A percentile compares a stretch with the other conserved stretches of the same genome.
phyloP scores from a whole-genome alignment of 2,329 filamentous ascomycete genomes.

The Cordyceps tenuipes region DNA sequence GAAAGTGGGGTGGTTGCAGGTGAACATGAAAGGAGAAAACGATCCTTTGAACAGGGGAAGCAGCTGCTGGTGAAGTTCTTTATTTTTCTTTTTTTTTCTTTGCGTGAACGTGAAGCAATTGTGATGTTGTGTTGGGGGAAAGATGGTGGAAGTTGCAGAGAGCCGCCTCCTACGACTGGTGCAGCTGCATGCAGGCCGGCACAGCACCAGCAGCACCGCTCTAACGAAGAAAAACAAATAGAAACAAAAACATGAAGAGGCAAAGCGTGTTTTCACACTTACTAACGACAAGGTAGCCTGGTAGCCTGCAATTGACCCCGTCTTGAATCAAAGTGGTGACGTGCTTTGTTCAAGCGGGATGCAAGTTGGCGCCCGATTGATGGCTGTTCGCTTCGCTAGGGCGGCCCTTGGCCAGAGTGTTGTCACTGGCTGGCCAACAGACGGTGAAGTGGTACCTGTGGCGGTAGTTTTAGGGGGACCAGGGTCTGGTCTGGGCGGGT shows the following conservation, averaged over 20 bases:
- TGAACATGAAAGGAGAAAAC: background rate
- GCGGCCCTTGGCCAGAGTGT: background rate
- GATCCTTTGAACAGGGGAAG: background rate
- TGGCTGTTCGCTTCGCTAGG: background rate
- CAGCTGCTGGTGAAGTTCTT: background rate
- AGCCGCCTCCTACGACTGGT: background rate
- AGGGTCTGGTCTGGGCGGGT: background rate
- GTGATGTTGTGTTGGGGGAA: background rate
- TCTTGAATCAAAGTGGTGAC: background rate
- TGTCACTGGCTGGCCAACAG: background rate
- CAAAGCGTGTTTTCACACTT: background rate
- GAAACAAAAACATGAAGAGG: background rate
- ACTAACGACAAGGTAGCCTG: background rate
- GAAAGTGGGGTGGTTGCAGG: slow-evolving; percentile 3
- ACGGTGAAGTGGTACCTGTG: background rate
- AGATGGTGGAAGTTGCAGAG: background rate
- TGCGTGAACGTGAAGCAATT: background rate
- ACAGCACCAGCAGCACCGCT: background rate
- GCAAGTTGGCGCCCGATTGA: background rate
- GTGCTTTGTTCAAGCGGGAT: background rate
- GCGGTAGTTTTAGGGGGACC: background rate
- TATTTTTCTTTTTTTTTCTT: background rate
- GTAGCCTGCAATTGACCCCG: background rate
- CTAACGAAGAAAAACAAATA: background rate
- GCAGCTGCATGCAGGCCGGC: background rate